These are phyloP conservation scores for Phytophthora sp. DNA, from an alignment of 352 stramenopile genomes.

Conservation along the genomic window DNA sequence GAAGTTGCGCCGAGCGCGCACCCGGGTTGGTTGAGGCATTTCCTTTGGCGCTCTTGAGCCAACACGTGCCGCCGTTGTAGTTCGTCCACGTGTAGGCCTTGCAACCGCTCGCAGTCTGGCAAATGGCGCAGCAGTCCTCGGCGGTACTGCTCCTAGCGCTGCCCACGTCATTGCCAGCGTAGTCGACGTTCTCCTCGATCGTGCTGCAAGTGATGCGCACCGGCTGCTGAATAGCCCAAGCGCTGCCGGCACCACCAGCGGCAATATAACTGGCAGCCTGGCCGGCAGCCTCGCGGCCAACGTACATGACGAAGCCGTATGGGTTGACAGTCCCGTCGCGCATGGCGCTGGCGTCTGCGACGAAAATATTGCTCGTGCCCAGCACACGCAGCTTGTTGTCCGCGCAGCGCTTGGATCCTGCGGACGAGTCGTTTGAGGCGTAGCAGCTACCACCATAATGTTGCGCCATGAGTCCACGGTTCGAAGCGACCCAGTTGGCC, in stretches of 20 bases:
- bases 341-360: slow-evolving; percentile 67
- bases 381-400: slow-evolving; percentile 67
- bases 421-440: slow-evolving; percentile 48
- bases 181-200: slow-evolving; percentile 48
- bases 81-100: slow-evolving; percentile 51
- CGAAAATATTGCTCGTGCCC: slow-evolving; percentile 72
- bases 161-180: slow-evolving; percentile 34
- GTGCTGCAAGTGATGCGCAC: slow-evolving; percentile 21
- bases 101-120: slow-evolving; percentile 31
- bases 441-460: slow-evolving; percentile 82
- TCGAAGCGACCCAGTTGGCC: slow-evolving; percentile 47
- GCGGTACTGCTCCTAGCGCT: slow-evolving; percentile 17
- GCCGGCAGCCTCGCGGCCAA: slow-evolving; percentile 53
- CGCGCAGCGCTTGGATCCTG: slow-evolving; percentile 55
- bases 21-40: slow-evolving; percentile 11
- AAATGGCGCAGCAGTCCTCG: slow-evolving; percentile 42
- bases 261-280: slow-evolving; percentile 49
- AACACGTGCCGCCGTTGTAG: slow-evolving; percentile 50
- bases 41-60: slow-evolving; percentile 48
- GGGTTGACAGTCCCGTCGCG: slow-evolving; percentile 69
- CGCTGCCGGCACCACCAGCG: slow-evolving; percentile 15
- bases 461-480: slow-evolving; percentile 41
- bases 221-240: slow-evolving; percentile 15
- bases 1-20: slow-evolving; percentile 25
- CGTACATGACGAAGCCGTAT: slow-evolving; percentile 82